These are phyloP conservation scores for Coemansia sp. DNA, from an alignment of 192 early-diverging fungal genomes.

Conservation along the genomic window DNA sequence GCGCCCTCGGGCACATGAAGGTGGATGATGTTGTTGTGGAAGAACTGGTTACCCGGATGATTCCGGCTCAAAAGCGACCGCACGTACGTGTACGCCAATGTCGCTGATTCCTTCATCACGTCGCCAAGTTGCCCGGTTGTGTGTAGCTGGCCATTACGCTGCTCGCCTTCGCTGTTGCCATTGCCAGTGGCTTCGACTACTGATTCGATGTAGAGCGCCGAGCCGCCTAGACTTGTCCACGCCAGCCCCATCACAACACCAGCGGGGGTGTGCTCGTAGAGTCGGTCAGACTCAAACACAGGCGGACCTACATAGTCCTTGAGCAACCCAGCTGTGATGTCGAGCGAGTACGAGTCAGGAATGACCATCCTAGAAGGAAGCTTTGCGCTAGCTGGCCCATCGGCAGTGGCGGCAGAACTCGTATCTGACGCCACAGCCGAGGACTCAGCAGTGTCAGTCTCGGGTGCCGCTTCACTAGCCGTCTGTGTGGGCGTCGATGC, in stretches of 20 bases:
- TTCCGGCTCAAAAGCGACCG: slow-evolving; percentile 71
- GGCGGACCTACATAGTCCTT: slow-evolving; percentile 94
- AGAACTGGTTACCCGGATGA: slow-evolving; percentile 89
- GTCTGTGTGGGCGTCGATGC: background rate
- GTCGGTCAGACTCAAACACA: slow-evolving; percentile 80
- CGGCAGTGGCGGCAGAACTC: background rate
- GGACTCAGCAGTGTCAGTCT: background rate
- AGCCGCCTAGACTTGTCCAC: slow-evolving; percentile 96
- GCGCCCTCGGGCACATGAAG: slow-evolving; percentile 97
- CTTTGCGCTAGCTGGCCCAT: background rate
- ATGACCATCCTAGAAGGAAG: slow-evolving; percentile 38
- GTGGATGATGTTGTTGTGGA: slow-evolving; percentile 86
- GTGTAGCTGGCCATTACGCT: slow-evolving; percentile 61
- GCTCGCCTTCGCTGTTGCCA: slow-evolving; percentile 9
- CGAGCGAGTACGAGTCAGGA: slow-evolving; percentile 58
- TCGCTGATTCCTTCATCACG: slow-evolving; percentile 98
- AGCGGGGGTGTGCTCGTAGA: slow-evolving; percentile 87
- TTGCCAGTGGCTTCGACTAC: slow-evolving; percentile 76
- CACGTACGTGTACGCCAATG: slow-evolving; percentile 96
- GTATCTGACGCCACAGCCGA: background rate
- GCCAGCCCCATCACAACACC: slow-evolving; percentile 99
- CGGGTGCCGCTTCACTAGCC: background rate
- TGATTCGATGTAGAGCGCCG: slow-evolving; percentile 93
- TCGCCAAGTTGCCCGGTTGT: slow-evolving; percentile 96
- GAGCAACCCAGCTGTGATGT: slow-evolving; percentile 68